Evolutionary conservation across 768 basidiomycete species (phyloP), one percentile per base, ranked within the genome.

Genomic region (Psilocybe tampanensis): DNA sequence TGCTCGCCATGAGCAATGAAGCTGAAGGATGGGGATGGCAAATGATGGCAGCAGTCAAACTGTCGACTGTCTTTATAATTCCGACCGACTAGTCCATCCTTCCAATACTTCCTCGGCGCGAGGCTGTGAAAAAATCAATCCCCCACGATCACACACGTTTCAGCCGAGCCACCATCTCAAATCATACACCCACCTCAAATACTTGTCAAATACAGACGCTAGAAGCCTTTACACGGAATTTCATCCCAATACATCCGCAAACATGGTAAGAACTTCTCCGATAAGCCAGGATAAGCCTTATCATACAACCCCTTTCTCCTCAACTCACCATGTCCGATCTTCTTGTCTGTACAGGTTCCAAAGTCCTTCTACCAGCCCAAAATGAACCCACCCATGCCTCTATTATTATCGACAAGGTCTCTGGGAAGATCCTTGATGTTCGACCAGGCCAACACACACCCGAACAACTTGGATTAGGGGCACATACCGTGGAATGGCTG

Each of bases 341-440:
- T 43, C 64, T 73, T 24, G 66, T 84, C 50, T 80, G 86, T 62
- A 79, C 81, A 26, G 79, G 86, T 44, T 69, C 70, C n/a, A 80
- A 78, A 21, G 82, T 88, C 36, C 69, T 92, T 18, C 75, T 92
- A 29, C 83, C 86, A 8, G 81, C 69, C 21, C 58, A 60, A 19
- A 67, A 76, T 22, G 65, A 71, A 2, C 84, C 83, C 2, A 75
- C 74, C 33, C 83, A 89, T 3, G 90, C 90, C 19, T 90, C 89
- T 8, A 74, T 94, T 63, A 76, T 84, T 52, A 72, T 90, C 53
- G 79, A 88, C 66, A 66, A 70, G 29, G 44, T 60, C 8, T 78
- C 83, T 2, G 90, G 92, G 18, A 85, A 83, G 68, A 88, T 93
- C 64, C 67, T 72, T 15, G 69, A 80, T 52, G 74, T 92, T 45